These are phyloP conservation scores for Physcia stellaris DNA, from an alignment of 495 filamentous ascomycete species.

Conservation along the genomic window DNA sequence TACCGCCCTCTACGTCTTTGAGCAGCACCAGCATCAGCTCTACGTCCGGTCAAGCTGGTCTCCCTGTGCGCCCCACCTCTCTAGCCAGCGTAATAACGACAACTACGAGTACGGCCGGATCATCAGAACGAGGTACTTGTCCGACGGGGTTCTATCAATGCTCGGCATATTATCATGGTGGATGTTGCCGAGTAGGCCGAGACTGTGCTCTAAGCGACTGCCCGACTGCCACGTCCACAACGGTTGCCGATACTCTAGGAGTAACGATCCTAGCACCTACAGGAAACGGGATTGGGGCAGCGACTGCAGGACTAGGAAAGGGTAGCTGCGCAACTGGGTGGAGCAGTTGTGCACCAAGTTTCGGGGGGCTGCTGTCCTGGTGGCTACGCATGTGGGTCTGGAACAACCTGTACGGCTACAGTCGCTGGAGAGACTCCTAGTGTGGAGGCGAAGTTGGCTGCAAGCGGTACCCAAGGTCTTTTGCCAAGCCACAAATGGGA, in stretches of 20 bases:
- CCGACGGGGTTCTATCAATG: slow-evolving; percentile 69
- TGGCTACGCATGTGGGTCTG: slow-evolving; percentile 60
- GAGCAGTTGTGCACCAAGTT: slow-evolving; percentile 54
- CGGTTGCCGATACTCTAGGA: slow-evolving; percentile 45
- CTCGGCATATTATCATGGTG: slow-evolving; percentile 48
- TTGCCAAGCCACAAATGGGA: too few relatives aligned
- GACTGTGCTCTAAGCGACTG: slow-evolving; percentile 65
- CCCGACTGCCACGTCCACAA: slow-evolving; percentile 44
- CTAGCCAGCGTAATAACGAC: slow-evolving; percentile 18
- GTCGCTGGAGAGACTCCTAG: background rate
- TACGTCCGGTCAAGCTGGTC: too few relatives aligned
- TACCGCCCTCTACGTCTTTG: slow-evolving; percentile 20
- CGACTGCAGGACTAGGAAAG: slow-evolving; percentile 15
- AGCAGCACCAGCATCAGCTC: slow-evolving; percentile 18
- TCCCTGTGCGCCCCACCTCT: slow-evolving; percentile 41
- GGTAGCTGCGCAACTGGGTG: slow-evolving; percentile 59
- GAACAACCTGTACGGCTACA: slow-evolving; percentile 43
- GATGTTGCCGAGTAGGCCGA: slow-evolving; percentile 71
- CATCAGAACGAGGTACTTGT: slow-evolving; percentile 28
- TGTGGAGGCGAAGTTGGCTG: background rate
- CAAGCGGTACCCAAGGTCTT: too few relatives aligned
- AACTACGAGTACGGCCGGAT: slow-evolving; percentile 23
- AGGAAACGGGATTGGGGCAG: slow-evolving; percentile 20
- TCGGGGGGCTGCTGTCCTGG: slow-evolving; percentile 66
- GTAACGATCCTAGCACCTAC: slow-evolving; percentile 54